These are phyloP conservation scores for Rhizophora apiculata DNA, from an alignment of 345 rosid species.

Conservation along the genomic window DNA sequence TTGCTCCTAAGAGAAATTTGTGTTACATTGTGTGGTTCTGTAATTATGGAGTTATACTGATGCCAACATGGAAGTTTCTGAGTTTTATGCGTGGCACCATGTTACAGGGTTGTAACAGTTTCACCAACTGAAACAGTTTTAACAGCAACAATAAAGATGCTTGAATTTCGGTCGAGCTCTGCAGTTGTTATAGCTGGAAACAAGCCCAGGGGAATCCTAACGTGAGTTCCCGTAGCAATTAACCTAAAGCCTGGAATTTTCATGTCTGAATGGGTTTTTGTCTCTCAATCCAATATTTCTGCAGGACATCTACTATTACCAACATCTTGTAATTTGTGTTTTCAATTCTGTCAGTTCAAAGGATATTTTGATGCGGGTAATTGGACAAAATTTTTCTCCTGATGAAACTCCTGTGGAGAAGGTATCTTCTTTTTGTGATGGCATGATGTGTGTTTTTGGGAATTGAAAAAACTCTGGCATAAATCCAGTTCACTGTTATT, in stretches of 20 bases:
- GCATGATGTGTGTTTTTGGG: neutral
- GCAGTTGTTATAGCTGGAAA: conserved; percentile 73
- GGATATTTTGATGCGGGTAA: conserved; percentile 96
- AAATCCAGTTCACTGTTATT: neutral
- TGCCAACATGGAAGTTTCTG: conserved; percentile 2
- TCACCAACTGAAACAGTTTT: conserved; percentile 78
- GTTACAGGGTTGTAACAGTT: conserved; percentile 77
- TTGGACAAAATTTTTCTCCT: conserved; percentile 72
- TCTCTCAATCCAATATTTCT: neutral
- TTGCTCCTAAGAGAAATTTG: conserved; percentile 26
- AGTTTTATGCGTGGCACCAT: conserved; percentile 22
- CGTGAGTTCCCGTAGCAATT: conserved; percentile 52
- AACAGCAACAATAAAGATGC: conserved; percentile 74
- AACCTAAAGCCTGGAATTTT: conserved; percentile 1
- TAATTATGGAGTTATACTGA: neutral
- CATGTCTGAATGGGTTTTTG: neutral
- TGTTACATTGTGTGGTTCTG: conserved; percentile 1
- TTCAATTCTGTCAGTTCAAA: conserved; percentile 58
- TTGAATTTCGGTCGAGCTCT: conserved; percentile 62
- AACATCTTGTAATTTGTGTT: conserved; percentile 12
- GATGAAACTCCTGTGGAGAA: conserved; percentile 72
- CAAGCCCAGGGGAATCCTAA: conserved; percentile 81
- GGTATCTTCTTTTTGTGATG: conserved; percentile 41
- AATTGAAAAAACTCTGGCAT: neutral
- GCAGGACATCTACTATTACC: conserved; percentile 3